Conservation (phyloP, 2,329 filamentous ascomycete species). For the Botrytis elliptica region DNA sequence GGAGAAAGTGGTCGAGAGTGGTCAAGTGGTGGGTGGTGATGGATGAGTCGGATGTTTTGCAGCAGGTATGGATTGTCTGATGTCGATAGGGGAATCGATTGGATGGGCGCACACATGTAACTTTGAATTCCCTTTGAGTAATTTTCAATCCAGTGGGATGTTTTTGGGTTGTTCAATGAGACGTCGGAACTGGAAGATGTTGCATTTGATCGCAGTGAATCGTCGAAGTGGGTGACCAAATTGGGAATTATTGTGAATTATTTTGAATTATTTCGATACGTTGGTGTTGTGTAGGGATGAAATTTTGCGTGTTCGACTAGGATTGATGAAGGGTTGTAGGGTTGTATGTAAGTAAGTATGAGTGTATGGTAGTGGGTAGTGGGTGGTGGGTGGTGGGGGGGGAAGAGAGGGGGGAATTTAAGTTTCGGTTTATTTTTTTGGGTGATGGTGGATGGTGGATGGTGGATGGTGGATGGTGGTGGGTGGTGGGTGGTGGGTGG, state of each 20-base stretch:
- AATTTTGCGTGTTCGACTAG: neutral
- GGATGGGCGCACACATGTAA: conserved; percentile 10
- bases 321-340: neutral
- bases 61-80: neutral
- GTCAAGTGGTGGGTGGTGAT: neutral
- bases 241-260: neutral
- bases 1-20: neutral
- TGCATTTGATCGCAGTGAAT: conserved; percentile 19
- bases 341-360: neutral
- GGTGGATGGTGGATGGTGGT: neutral
- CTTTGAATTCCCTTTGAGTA: neutral
- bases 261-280: neutral
- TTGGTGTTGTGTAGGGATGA: neutral
- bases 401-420: neutral
- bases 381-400: too few relatives aligned
- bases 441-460: neutral
- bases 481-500: neutral
- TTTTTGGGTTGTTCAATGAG: neutral
- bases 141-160: neutral
- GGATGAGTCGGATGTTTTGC: neutral
- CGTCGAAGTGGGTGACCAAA: neutral
- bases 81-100: neutral
- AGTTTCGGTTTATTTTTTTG: neutral
- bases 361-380: neutral
- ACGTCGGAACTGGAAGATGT: conserved; percentile 18